Evolutionary conservation across 768 basidiomycete genomes (phyloP).

Genomic region (Termitomyces sp.): DNA sequence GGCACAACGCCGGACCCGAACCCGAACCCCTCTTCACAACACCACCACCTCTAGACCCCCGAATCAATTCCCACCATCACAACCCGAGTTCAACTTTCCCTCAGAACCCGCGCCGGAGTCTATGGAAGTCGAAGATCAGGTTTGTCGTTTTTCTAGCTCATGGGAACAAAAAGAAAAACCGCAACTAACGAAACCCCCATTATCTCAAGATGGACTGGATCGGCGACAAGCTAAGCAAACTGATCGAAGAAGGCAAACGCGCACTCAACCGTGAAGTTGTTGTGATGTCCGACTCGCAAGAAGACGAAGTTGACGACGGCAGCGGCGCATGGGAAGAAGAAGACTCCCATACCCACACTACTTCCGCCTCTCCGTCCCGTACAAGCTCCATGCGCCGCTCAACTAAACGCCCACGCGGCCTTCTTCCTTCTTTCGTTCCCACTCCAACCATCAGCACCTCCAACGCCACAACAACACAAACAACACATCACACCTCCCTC

Average conservation of each 20-base stretch:
- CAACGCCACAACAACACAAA: background rate
- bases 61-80: conserved; percentile 26
- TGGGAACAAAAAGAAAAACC: background rate
- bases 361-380: conserved; percentile 24
- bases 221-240: conserved; percentile 60
- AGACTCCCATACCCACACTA: conserved; percentile 11
- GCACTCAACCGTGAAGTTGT: conserved; percentile 80
- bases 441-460: conserved; percentile 5
- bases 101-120: conserved; percentile 25
- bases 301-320: conserved; percentile 79
- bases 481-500: conserved; percentile 23
- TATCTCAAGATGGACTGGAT: conserved; percentile 76
- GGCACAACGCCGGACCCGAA: conserved; percentile 11
- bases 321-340: conserved; percentile 76
- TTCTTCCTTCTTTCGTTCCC: conserved; percentile 24
- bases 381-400: conserved; percentile 25
- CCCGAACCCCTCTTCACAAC: conserved; percentile 20
- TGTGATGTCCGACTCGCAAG: conserved; percentile 68
- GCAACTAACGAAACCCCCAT: background rate
- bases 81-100: conserved; percentile 45
- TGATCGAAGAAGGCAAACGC: conserved; percentile 79
- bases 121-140: conserved; percentile 46
- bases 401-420: conserved; percentile 21
- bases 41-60: conserved; percentile 1
- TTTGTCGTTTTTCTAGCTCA: conserved; percentile 20